Conservation (phyloP, 164 flowering plant species). For the Stephania yunnanensis region DNA sequence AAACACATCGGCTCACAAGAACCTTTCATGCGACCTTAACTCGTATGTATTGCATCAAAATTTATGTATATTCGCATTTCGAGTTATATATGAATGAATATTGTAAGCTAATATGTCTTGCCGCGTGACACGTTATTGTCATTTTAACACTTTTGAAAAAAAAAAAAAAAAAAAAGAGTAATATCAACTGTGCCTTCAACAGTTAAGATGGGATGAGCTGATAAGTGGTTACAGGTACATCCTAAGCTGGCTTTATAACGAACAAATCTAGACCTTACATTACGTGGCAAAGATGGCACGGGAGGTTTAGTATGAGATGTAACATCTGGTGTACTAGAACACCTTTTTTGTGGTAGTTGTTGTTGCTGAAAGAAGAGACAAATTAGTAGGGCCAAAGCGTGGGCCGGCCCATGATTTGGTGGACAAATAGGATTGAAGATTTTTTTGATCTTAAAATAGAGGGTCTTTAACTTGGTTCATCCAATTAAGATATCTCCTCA, state of each 20-base stretch:
- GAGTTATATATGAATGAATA: too few relatives aligned
- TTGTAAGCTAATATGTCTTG: too few relatives aligned
- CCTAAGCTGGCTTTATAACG: background rate
- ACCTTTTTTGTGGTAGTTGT: background rate
- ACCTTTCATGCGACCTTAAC: too few relatives aligned
- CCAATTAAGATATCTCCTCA: too few relatives aligned
- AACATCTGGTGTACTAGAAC: background rate
- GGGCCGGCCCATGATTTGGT: constrained; percentile 40
- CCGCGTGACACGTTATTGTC: too few relatives aligned
- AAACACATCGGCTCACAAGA: too few relatives aligned
- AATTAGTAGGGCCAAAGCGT: constrained; percentile 15
- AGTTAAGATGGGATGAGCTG: constrained; percentile 3
- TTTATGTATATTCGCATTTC: too few relatives aligned
- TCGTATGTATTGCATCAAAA: too few relatives aligned
- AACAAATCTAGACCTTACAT: background rate
- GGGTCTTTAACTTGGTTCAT: too few relatives aligned
- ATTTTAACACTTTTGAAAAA: too few relatives aligned
- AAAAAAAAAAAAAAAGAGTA: too few relatives aligned
- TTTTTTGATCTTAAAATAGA: background rate
- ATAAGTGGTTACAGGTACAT: background rate
- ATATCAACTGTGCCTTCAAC: too few relatives aligned
- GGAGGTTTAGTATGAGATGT: background rate
- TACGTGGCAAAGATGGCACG: background rate
- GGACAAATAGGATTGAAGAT: constrained; percentile 3
- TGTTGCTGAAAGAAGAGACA: constrained; percentile 12